Evolutionary conservation across 139 green algal species (phyloP), one percentile per base, ranked within the genome.

Genomic region (Monoraphidium neglectum): DNA sequence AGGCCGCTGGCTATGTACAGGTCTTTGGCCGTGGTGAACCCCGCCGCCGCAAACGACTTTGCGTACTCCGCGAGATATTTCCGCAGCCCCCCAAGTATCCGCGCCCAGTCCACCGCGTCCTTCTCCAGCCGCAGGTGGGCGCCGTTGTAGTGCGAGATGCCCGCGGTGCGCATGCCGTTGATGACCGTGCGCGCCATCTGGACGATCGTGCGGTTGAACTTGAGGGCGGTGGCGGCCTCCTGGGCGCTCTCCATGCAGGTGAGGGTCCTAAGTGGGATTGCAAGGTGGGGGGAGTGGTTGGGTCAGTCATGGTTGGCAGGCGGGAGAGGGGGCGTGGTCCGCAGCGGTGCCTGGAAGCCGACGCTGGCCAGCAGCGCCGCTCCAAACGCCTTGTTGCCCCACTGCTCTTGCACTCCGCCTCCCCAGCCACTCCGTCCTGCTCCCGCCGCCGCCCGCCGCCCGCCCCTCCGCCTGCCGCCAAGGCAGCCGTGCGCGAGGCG

Each of bases 1-100:
- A 93, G 79, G 15, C 88, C 88, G 10, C 78, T 87, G 1, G 88
- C 88, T 35, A 88, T 78, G 69, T 88, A 93, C 51, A 92, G 54
- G 61, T 81, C 78, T 33, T 79, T 64, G 18, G 62, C 35, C 0
- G 47, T 21, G 21, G 61, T 78, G 63, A 90, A 89, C 4, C 82
- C 71, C 24, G 84, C 81, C 4, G 77, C 74, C 13, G 37, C 36
- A 77, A 89, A 87, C 18, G 79, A 56, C 36, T 72, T 32, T 26
- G 87, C 76, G 76, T 93, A 93, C 30, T 75, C 79, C 12, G 77
- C 60, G 68, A 89, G 87, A 62, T 92, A 85, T 59, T 84, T 82
- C 67, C 75, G 62, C 1, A 70, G 26, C 30, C 88, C 88, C 8
- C 88, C 88, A 77, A 92, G 74, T 78, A 92, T 90, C 57, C 71